phyloP scores from a whole-genome alignment of 73 alveolate species.

The Urostyla sp. region DNA sequence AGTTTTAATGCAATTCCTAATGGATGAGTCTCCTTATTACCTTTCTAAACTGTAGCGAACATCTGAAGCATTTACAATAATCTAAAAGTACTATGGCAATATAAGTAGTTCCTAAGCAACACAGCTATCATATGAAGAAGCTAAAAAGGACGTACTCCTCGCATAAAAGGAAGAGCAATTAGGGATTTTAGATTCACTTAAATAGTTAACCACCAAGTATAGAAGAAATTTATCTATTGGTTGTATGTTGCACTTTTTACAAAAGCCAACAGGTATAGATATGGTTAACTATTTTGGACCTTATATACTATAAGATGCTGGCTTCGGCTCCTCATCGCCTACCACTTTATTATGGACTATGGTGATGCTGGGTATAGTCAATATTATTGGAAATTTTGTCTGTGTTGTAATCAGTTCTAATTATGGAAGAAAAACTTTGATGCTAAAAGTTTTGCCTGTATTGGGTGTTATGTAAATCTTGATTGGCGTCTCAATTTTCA shows the following conservation, averaged over 20 bases:
- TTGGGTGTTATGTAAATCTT: neutral
- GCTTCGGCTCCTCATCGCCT: neutral
- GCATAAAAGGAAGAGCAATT: no score
- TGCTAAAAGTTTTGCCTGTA: neutral
- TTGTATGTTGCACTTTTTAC: conserved; percentile 37
- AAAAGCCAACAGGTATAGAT: conserved; percentile 54
- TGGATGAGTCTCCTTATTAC: conserved; percentile 33
- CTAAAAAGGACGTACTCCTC: no score
- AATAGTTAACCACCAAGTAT: conserved; percentile 22
- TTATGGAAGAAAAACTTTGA: conserved; percentile 18
- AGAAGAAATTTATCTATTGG: conserved; percentile 44
- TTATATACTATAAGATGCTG: conserved; percentile 41
- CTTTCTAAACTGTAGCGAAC: neutral
- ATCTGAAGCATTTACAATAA: neutral
- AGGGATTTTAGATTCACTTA: conserved; percentile 4
- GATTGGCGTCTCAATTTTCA: neutral
- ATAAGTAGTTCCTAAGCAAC: neutral
- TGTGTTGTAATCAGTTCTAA: conserved; percentile 9
- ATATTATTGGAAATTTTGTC: conserved; percentile 1
- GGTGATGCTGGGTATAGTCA: conserved; percentile 5
- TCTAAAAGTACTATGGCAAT: neutral
- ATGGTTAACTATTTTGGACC: conserved; percentile 67
- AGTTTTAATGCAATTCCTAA: neutral
- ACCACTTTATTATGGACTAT: neutral
- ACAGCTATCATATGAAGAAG: neutral